Conservation (phyloP, 805 yeast genomes). For the Candida ipomoeae region DNA sequence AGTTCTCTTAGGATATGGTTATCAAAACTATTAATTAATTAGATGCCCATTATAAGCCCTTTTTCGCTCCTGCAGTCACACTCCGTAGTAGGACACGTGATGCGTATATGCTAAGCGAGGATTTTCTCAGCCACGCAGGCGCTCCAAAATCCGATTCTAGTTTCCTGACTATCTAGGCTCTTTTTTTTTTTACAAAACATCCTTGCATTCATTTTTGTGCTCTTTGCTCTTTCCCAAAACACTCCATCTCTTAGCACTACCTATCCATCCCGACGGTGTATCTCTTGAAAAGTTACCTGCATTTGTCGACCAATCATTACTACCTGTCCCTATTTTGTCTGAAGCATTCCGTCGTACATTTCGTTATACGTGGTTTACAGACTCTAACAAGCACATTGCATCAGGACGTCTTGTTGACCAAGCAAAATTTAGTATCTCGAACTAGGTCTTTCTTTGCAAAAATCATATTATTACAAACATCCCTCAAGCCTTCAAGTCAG, state of each 20-base stretch:
- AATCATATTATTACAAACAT: not conserved
- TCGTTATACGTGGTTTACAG: not conserved
- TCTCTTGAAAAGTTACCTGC: not conserved
- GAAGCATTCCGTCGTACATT: not conserved
- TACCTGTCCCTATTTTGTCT: not conserved
- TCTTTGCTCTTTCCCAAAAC: not conserved
- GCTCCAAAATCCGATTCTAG: not conserved
- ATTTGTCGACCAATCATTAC: not conserved
- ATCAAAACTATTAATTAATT: not conserved
- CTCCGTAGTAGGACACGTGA: not conserved
- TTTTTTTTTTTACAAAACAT: not conserved
- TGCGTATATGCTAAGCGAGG: not conserved
- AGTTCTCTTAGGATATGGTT: not conserved
- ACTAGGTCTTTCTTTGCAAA: not conserved
- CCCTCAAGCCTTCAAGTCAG: not conserved
- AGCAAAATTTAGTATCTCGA: not conserved
- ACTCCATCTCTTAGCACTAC: not conserved
- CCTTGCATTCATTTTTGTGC: conserved; percentile 3
- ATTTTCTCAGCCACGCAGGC: conserved; percentile 5
- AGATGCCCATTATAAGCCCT: not conserved
- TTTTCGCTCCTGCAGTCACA: not conserved
- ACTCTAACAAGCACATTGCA: not conserved
- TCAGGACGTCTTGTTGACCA: not conserved
- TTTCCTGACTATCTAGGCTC: not conserved
- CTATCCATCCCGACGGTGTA: not conserved